phyloP scores from a whole-genome alignment of 306 rosid genomes.

The Fragaria ananassa region DNA sequence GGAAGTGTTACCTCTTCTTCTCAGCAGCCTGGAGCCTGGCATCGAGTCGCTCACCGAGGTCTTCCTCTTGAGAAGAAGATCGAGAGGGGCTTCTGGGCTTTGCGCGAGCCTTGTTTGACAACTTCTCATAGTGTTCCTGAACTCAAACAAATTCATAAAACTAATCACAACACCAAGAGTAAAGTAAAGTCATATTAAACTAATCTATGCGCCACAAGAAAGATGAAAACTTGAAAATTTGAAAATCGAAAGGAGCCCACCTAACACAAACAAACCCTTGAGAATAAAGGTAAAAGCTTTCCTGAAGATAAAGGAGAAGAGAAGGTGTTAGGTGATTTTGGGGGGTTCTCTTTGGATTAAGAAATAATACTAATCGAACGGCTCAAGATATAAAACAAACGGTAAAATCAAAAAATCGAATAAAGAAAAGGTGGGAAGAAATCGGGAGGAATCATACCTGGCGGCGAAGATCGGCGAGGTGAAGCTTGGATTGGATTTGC shows the following conservation, averaged over 20 bases:
- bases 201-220: too few species aligned
- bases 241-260: constrained; percentile 34
- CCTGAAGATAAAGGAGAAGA: not conserved
- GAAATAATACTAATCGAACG: too few species aligned
- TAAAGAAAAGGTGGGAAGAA: not conserved
- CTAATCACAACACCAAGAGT: too few species aligned
- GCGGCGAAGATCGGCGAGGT: constrained; percentile 84
- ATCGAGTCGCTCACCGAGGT: constrained; percentile 78
- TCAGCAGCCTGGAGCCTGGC: constrained; percentile 95
- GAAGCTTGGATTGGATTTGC: constrained; percentile 83
- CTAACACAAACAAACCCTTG: constrained; percentile 30
- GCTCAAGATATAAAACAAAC: constrained; percentile 5
- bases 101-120: constrained; percentile 83
- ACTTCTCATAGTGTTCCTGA: constrained; percentile 72
- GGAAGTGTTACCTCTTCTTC: constrained; percentile 62
- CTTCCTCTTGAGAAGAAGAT: constrained; percentile 67
- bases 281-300: not conserved
- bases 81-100: constrained; percentile 75
- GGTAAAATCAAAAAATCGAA: not conserved
- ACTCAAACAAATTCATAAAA: constrained; percentile 2
- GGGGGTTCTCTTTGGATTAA: not conserved
- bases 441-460: constrained; percentile 44
- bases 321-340: not conserved
- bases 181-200: too few species aligned
- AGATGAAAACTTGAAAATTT: not conserved